These are phyloP conservation scores for Aspergillus sp. DNA, from an alignment of 2,329 filamentous ascomycete genomes.

Conservation along the genomic window DNA sequence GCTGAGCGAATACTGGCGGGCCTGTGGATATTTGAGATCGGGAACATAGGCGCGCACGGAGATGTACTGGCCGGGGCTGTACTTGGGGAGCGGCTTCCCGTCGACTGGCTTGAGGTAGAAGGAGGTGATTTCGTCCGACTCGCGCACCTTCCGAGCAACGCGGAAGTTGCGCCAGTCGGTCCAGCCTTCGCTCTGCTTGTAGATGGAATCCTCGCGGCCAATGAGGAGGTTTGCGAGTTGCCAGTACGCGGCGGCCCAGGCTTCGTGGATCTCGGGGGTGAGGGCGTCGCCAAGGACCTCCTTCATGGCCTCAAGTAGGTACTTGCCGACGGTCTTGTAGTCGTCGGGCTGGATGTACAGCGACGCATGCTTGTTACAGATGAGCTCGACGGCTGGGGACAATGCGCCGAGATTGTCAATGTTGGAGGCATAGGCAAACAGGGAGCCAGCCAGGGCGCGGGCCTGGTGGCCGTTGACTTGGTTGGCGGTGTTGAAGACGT, in stretches of 20 bases:
- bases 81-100: conserved; percentile 50
- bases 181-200: conserved; percentile 54
- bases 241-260: conserved; percentile 65
- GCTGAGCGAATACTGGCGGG: conserved; percentile 63
- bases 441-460: conserved; percentile 57
- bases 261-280: conserved; percentile 54
- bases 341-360: conserved; percentile 59
- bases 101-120: conserved; percentile 61
- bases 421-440: conserved; percentile 62
- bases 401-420: conserved; percentile 59
- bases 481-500: conserved; percentile 63
- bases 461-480: conserved; percentile 61
- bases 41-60: conserved; percentile 53
- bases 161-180: conserved; percentile 58
- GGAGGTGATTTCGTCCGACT: conserved; percentile 59
- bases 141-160: conserved; percentile 54
- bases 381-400: conserved; percentile 51
- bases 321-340: conserved; percentile 60
- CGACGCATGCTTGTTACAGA: conserved; percentile 67
- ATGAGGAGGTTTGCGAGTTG: conserved; percentile 66
- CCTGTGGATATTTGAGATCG: conserved; percentile 52
- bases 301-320: conserved; percentile 58
- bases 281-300: conserved; percentile 58
- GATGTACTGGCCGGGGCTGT: conserved; percentile 63
- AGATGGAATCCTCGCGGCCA: conserved; percentile 54